phyloP scores from a whole-genome alignment of 345 rosid species.

The Geranium brycei region DNA sequence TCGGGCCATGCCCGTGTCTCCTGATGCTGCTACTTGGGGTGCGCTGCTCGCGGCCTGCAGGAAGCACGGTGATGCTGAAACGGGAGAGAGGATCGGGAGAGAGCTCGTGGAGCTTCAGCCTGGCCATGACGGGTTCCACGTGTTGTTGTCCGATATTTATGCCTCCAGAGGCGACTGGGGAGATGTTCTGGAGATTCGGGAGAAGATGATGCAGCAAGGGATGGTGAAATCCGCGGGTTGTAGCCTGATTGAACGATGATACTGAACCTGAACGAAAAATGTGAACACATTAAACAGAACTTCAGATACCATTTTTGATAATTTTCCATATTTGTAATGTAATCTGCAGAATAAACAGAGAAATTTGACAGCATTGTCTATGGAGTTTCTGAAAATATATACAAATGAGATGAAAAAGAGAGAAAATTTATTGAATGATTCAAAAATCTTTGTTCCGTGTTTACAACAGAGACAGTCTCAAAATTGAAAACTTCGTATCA shows the following conservation, averaged over 20 bases:
- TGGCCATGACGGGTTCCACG: constrained; percentile 46
- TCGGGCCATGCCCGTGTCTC: constrained; percentile 41
- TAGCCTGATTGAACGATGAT: constrained; percentile 27
- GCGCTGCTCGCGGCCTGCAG: constrained; percentile 55
- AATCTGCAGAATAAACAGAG: no score
- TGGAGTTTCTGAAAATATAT: no score
- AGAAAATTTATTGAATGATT: no score
- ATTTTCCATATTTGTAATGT: no score
- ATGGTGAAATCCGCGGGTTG: constrained; percentile 47
- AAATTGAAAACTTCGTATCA: no score
- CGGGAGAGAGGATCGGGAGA: constrained; percentile 49
- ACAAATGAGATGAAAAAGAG: no score
- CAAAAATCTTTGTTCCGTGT: no score
- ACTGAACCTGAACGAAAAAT: no score
- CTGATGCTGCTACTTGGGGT: constrained; percentile 60
- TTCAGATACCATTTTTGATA: no score
- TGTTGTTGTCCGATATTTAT: constrained; percentile 42
- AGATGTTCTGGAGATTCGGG: constrained; percentile 33
- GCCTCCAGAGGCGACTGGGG: constrained; percentile 52
- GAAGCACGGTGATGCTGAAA: constrained; percentile 31
- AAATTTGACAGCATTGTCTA: no score
- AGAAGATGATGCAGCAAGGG: constrained; percentile 29
- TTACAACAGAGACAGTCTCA: no score
- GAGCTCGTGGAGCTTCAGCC: constrained; percentile 50
- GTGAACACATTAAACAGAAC: no score